phyloP scores from a whole-genome alignment of 2,329 filamentous ascomycete genomes.

The Epichloe hybrida region DNA sequence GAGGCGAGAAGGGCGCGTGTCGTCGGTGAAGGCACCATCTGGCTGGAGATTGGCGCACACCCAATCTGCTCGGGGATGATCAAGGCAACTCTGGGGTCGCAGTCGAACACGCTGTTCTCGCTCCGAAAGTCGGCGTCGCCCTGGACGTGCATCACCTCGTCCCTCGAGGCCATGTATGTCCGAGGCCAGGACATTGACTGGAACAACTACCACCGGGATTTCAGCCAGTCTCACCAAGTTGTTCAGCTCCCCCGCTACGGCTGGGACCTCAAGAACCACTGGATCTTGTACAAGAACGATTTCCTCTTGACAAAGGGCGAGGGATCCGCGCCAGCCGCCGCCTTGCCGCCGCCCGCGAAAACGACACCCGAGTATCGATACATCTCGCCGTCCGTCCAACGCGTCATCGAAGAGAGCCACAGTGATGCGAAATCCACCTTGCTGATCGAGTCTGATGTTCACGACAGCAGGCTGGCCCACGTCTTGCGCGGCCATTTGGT shows the following conservation, averaged over 20 bases:
- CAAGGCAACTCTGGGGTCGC: slow-evolving; percentile 38
- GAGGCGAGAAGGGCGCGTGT: slow-evolving; percentile 32
- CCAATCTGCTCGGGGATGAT: slow-evolving; percentile 49
- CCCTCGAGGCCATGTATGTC: background rate
- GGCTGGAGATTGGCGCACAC: slow-evolving; percentile 55
- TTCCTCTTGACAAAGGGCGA: slow-evolving; percentile 52
- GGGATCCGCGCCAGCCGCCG: background rate
- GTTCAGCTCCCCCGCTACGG: slow-evolving; percentile 52
- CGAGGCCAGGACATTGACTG: slow-evolving; percentile 37
- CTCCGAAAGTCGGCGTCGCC: slow-evolving; percentile 29
- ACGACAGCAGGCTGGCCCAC: background rate
- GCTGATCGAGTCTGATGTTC: slow-evolving; percentile 33
- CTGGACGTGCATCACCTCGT: slow-evolving; percentile 40
- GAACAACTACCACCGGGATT: slow-evolving; percentile 37
- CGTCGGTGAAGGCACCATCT: slow-evolving; percentile 43
- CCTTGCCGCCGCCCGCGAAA: too few relatives aligned
- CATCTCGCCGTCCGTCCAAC: too few relatives aligned
- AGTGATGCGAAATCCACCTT: slow-evolving; percentile 36
- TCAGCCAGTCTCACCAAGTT: slow-evolving; percentile 27
- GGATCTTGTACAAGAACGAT: slow-evolving; percentile 35
- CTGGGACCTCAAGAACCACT: slow-evolving; percentile 60
- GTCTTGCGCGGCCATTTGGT: slow-evolving; percentile 2
- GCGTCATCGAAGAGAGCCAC: slow-evolving; percentile 36
- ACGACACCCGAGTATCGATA: too few relatives aligned
- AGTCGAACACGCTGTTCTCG: slow-evolving; percentile 43